Percentiles rank a stretch among this genome's conserved stretches.
Evolutionary conservation across 495 filamentous ascomycete genomes (phyloP).

Genomic region (Lepraria neglecta): DNA sequence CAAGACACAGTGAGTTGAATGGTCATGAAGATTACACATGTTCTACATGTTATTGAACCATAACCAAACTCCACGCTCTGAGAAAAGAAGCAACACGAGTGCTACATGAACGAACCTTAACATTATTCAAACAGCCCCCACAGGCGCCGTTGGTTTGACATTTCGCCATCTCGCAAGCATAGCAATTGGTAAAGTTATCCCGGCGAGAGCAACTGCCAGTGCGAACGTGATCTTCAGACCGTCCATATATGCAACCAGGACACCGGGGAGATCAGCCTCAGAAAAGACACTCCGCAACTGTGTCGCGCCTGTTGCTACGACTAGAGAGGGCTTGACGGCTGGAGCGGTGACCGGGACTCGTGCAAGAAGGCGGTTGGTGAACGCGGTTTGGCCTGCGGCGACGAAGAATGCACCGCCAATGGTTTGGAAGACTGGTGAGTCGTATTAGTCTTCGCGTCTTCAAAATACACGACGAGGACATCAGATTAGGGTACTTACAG

Average conservation of each 20-base stretch:
- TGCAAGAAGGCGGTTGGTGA: slow-evolving; percentile 39
- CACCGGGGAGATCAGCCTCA: slow-evolving; percentile 39
- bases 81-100: not conserved
- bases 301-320: slow-evolving; percentile 47
- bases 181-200: slow-evolving; percentile 19
- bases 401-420: slow-evolving; percentile 46
- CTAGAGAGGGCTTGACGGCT: slow-evolving; percentile 34
- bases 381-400: slow-evolving; percentile 42
- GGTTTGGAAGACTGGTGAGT: slow-evolving; percentile 35
- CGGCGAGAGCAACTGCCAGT: slow-evolving; percentile 24
- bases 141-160: slow-evolving; percentile 15
- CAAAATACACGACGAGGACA: not conserved
- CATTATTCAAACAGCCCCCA: not conserved
- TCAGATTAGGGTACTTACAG: slow-evolving; percentile 9
- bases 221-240: slow-evolving; percentile 45
- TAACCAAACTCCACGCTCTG: no score
- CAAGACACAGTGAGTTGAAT: no score
- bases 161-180: slow-evolving; percentile 17
- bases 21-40: no score
- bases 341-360: slow-evolving; percentile 37
- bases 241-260: slow-evolving; percentile 53
- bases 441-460: not conserved
- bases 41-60: no score
- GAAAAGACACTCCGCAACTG: slow-evolving; percentile 44
- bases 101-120: not conserved